Base-by-base conservation (phyloP, 306 rosid species). In the Trifolium repens region DNA sequence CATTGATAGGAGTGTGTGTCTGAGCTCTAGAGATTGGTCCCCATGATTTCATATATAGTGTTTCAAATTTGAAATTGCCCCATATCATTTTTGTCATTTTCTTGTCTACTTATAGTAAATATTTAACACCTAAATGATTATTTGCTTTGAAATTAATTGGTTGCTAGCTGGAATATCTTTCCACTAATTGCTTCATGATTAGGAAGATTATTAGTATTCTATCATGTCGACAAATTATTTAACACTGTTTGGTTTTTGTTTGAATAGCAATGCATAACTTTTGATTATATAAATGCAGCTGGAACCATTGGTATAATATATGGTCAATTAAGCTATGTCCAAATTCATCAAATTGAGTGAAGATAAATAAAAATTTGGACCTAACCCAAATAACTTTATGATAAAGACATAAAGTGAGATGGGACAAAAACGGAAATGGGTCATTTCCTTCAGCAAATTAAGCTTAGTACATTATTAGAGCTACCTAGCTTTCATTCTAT, bases 41-140 rank as follows among this genome's bases (percentile, higher is more conserved):
- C 61, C 55, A 43, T 73, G 62, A 12, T 16, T 9, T 65, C 22
- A 46, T 46, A 46, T 12, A 63, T 54, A 22, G 65, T 64, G 53
- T 73, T 65, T 67, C 67, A 44, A 72, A 72, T 58, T 72, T 40
- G 44, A 39, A 40, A 62, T 37, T 70, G 62, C 30, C 69, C 8
- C 15, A 9, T 32, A 30, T 30, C 4, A 1, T 1, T 4, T 73
- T 73, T 73, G 66, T 34, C 79, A 57, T 80, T 47, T 63, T 53
- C n/a, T 65, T 71, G 47, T 76, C 71, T 52, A 53, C 30, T 72
- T 72, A 42, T 22, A 34, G 11, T 55, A 22, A 35, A 66, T 67
- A 79, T 55, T 78, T 26, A 70, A 35, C 10, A 35, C 55, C 55
- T 61, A 78, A 61, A n/a, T 62, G 11, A 37, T 78, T 70, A 54